Evolutionary conservation across 306 rosid species (phyloP).

Genomic region (Corylus americana): DNA sequence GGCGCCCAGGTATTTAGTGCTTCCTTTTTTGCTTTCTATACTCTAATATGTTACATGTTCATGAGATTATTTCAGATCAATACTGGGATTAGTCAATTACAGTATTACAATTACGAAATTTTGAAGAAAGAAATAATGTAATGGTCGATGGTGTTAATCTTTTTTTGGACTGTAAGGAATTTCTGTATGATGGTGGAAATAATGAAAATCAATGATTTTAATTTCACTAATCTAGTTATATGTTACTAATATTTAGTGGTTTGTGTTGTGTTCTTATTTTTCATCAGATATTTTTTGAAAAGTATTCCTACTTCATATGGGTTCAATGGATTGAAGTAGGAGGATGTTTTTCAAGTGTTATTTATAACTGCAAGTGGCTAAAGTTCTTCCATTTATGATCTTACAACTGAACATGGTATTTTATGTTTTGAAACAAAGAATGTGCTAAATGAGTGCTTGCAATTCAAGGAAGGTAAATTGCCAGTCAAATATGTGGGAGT

Average conservation of each 20-base stretch:
- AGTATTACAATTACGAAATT: not conserved
- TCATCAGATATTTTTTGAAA: not conserved
- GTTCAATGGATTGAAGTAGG: not conserved
- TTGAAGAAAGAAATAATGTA: not conserved
- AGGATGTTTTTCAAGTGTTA: not conserved
- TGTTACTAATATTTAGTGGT: not conserved
- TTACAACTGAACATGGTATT: not conserved
- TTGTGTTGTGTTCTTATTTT: not conserved
- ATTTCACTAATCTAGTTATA: not conserved
- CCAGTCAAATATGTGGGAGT: too few relatives aligned
- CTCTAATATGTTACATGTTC: not conserved
- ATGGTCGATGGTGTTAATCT: not conserved
- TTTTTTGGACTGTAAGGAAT: not conserved
- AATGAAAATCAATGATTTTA: not conserved
- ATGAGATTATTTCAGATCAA: not conserved
- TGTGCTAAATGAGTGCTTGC: not conserved
- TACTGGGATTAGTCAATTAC: not conserved
- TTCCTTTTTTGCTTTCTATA: not conserved
- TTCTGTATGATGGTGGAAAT: not conserved
- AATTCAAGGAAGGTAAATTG: too few relatives aligned
- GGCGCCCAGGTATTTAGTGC: not conserved
- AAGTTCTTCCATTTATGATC: not conserved
- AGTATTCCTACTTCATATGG: not conserved
- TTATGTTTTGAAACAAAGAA: not conserved
- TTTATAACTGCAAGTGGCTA: not conserved